Base-by-base conservation (phyloP, 140 eudicot genomes). In the Erigeron philadelphicus region DNA sequence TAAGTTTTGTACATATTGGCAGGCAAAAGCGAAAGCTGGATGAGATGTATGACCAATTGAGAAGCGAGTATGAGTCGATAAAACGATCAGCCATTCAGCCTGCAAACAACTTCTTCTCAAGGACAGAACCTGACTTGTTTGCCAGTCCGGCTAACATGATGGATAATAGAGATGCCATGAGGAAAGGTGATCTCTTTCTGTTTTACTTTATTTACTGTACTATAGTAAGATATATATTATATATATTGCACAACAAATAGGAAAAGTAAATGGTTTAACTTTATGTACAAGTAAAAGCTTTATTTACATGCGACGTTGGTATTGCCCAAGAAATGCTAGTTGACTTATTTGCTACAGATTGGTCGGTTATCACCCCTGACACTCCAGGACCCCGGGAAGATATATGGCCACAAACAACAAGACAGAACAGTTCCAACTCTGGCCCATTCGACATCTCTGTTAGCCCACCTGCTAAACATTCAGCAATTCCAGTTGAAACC, bases 361-460 rank as follows among this genome's bases (percentile, higher is more conserved):
- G 97, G 85, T 82, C 84, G 87, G 84, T 82, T 76, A 45, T 68
- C 89, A 87, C 95, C 84, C 99, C 99, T 76, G 89, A 83, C 66
- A 93, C 99, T 79, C 97, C 99, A 93, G 98, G 96, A 75, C 90
- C 95, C 50, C 87, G 89, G 55, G 98, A 89, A 67, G 95, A 87
- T 58, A 76, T 85, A 55, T 93, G 99, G 99, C 88, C 87, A 41
- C 75, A 83, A 42, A 53, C 80, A 63, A 77, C 88, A 40, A 80
- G 99, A 80, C 97, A 89, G 75, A 85, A 82, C 76, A 84, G 88
- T 70, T 79, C 90, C 5, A 85, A 84, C 74, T 85, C 97, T 9
- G 88, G 94, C 11, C 94, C 82, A 11, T 93, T 93, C 13, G 91
- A 88, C 74, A 71, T 89, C 45, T 70, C 95, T 18, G 67, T 77